Evolutionary conservation across 345 rosid species (phyloP).

Genomic region (Clarkia xantiana): DNA sequence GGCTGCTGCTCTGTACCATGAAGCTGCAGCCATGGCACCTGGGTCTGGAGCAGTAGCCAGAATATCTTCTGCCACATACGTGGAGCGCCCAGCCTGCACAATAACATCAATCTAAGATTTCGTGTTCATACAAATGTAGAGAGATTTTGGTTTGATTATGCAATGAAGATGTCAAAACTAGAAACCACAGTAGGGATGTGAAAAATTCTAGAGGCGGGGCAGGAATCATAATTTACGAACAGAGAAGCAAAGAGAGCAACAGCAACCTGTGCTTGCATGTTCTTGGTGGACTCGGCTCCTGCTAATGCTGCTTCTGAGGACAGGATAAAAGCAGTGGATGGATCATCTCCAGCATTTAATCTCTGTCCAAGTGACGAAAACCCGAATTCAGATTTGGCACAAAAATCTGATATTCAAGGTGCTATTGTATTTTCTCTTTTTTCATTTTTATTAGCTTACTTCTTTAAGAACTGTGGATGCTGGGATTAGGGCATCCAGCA

Average conservation of each 20-base stretch:
- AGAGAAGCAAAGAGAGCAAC: background rate
- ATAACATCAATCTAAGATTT: background rate
- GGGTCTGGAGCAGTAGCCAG: constrained; percentile 77
- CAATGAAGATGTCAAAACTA: too few species aligned
- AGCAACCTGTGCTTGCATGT: constrained; percentile 85
- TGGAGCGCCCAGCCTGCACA: constrained; percentile 72
- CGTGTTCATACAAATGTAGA: background rate
- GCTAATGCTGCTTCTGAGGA: constrained; percentile 71
- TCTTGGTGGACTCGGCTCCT: constrained; percentile 82
- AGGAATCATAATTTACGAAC: too few species aligned
- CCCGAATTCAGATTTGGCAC: background rate
- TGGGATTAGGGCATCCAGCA: constrained; percentile 93
- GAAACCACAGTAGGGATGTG: too few species aligned
- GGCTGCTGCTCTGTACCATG: constrained; percentile 91
- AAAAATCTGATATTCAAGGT: background rate
- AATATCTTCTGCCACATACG: constrained; percentile 46
- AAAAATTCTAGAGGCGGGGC: too few species aligned
- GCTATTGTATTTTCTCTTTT: background rate
- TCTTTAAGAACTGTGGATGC: constrained; percentile 67
- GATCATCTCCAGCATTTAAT: constrained; percentile 58
- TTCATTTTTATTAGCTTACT: constrained; percentile 21
- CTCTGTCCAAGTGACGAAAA: constrained; percentile 30
- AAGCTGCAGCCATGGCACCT: constrained; percentile 85
- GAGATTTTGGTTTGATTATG: too few species aligned
- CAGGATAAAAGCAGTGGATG: constrained; percentile 47